Conservation (phyloP, 768 basidiomycete species). For the Tricholoma terreum region DNA sequence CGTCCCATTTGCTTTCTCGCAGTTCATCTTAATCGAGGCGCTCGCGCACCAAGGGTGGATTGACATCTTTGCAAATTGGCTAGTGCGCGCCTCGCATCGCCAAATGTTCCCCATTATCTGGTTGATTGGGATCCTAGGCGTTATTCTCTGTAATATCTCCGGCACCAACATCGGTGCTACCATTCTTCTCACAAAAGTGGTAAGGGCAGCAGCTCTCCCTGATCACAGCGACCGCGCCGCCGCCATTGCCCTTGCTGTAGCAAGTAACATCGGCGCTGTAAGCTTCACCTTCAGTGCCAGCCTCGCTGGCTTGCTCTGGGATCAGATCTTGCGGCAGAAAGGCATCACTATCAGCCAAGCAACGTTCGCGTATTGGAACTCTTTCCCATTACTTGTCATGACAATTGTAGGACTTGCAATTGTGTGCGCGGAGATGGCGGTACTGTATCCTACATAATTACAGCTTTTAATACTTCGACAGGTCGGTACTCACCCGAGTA, state of each 20-base stretch:
- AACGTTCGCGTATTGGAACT: constrained; percentile 74
- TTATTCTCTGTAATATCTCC: constrained; percentile 75
- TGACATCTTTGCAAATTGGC: constrained; percentile 72
- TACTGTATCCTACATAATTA: constrained; percentile 32
- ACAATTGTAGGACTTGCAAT: constrained; percentile 65
- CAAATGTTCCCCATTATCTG: constrained; percentile 53
- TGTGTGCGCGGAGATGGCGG: constrained; percentile 74
- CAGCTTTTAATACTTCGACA: too few species aligned
- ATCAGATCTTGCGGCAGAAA: constrained; percentile 69
- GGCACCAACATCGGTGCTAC: constrained; percentile 93
- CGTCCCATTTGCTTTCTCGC: constrained; percentile 88
- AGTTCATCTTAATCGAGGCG: constrained; percentile 91
- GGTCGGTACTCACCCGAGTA: too few species aligned
- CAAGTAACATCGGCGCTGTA: constrained; percentile 89
- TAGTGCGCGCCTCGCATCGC: constrained; percentile 40
- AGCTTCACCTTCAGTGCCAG: constrained; percentile 86
- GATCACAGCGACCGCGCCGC: constrained; percentile 46
- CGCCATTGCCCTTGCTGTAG: constrained; percentile 75
- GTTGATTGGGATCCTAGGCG: constrained; percentile 68
- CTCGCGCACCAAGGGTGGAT: constrained; percentile 87
- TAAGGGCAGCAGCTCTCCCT: constrained; percentile 48
- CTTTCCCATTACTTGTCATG: constrained; percentile 60
- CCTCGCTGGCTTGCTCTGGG: constrained; percentile 87
- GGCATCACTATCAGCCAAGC: constrained; percentile 55
- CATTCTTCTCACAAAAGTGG: constrained; percentile 81